Evolutionary conservation across 768 basidiomycete species (phyloP), one percentile per base, ranked within the genome.

Genomic region (Agrocybe pediades): DNA sequence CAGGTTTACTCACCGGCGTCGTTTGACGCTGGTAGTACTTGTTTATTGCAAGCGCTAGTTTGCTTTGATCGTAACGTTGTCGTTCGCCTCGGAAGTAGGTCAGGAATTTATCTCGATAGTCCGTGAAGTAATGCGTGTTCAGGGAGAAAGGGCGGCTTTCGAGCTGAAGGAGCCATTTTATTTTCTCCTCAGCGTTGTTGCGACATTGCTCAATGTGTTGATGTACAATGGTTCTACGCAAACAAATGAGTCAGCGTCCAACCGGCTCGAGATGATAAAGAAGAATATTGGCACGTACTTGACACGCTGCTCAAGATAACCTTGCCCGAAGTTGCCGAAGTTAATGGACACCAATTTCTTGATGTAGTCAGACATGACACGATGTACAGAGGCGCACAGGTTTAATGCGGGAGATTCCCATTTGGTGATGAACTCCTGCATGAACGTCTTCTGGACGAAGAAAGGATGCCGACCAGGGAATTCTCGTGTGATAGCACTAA

Each of bases 381-480:
- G 30, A 44, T 78, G 67, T 0, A 82, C 71, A 0, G 61, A 24
- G 0, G 74, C 69, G 51, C 82, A 83, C 8, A 90, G 72, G 0
- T 51, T n/a, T n/a, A 73, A 59, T 0, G 83, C 71, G 0, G 87
- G 88, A 0, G 39, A 30, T 0, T 55, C 51, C 88, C 88, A 90
- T 46, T 79, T 60, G 11, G 60, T 39, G 6, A 80, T 75, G 42
- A 84, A 65, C 0, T 67, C 53, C 1, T 60, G 49, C 53, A 90
- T 85, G 53, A 79, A 85, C 0, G 64, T 62, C 9, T 73, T 65
- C 44, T 83, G 80, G 0, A 90, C 84, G 0, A 83, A 69, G 54
- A 85, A 88, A 0, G 88, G 87, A 54, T 82, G 85, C 54, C 79
- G 77, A 9, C 81, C 84, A 0, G 88, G 87, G 0, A 90, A 74